A percentile compares a stretch with the other conserved stretches of the same genome.
Evolutionary conservation across 306 rosid genomes (phyloP).

Genomic region (Cicer yamashitae): DNA sequence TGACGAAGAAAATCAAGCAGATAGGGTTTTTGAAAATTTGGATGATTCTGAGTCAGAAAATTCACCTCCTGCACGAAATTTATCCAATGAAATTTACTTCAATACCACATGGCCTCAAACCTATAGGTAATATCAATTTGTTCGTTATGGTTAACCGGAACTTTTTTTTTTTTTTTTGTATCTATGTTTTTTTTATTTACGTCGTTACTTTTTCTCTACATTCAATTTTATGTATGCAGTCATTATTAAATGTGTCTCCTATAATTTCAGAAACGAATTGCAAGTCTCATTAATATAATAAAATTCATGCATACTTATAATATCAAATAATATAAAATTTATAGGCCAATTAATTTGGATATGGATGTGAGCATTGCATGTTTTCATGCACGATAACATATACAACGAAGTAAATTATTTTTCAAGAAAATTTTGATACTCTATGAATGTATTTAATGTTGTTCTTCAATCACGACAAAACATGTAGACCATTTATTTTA

Average conservation of each 20-base stretch:
- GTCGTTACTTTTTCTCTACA: no score
- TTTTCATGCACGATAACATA: not conserved
- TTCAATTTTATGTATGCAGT: not conserved
- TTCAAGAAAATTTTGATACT: not conserved
- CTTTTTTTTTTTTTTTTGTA: not conserved
- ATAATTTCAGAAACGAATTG: not conserved
- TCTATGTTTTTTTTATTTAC: not conserved
- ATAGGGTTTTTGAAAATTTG: conserved; percentile 42
- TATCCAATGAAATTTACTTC: conserved; percentile 36
- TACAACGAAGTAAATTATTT: not conserved
- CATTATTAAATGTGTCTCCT: not conserved
- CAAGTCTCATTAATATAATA: not conserved
- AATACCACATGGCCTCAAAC: conserved; percentile 65
- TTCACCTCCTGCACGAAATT: conserved; percentile 34
- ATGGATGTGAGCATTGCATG: not conserved
- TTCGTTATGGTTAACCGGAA: not conserved
- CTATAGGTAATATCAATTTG: conserved; percentile 49
- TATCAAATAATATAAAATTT: not conserved
- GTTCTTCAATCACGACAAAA: not conserved
- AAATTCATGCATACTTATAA: not conserved
- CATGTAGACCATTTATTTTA: not conserved
- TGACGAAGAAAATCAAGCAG: conserved; percentile 70
- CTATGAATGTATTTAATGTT: not conserved
- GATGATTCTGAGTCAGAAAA: conserved; percentile 53
- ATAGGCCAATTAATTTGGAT: not conserved